Evolutionary conservation across 2,329 filamentous ascomycete genomes (phyloP), one percentile per base, ranked within the genome.

Genomic region (Penicillium brasilianum): DNA sequence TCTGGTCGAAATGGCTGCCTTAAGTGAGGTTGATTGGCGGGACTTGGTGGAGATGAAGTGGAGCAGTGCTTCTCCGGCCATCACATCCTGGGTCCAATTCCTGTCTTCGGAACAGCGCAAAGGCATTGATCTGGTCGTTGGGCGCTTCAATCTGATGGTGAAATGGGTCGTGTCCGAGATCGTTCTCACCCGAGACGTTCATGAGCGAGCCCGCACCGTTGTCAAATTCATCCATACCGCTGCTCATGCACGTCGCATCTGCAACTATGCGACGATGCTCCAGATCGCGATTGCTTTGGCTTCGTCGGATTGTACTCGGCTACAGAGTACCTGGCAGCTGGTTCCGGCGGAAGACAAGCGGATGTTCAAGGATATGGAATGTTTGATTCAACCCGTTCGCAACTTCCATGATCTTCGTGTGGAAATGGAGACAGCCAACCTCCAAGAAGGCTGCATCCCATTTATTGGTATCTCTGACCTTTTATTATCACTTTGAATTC

Each of bases 11-110:
- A 87, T 88, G 73, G 87, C 87, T 55, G 87, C 87, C 1, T 74
- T 89, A 28, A 86, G 86, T 61, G 87, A 89, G 67, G 83, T 89
- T 57, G 86, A 89, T 68, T 89, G 87, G 87, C 85, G 84, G 67
- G 87, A 89, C 64, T 76, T 89, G 32, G 85, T 89, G 54, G 84
- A 87, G 55, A 83, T 89, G 77, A 83, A 81, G 62, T 88, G 86
- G 86, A 84, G 83, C 68, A 85, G 82, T 58, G 81, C 80, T 3
- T 82, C 83, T 3, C 81, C 81, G 7, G 75, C 78, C 22, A 80
- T 83, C 18, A 75, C 80, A 16, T 84, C 86, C 68, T 89, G 87
- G 87, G 86, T 87, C 4, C 82, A 86, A 55, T 89, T 87, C 69
- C 80, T 89, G 20, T 78, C 81, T 48, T 78, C 81, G 13, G 74